phyloP scores from a whole-genome alignment of 495 filamentous ascomycete genomes.

The Rhypophila decipiens region DNA sequence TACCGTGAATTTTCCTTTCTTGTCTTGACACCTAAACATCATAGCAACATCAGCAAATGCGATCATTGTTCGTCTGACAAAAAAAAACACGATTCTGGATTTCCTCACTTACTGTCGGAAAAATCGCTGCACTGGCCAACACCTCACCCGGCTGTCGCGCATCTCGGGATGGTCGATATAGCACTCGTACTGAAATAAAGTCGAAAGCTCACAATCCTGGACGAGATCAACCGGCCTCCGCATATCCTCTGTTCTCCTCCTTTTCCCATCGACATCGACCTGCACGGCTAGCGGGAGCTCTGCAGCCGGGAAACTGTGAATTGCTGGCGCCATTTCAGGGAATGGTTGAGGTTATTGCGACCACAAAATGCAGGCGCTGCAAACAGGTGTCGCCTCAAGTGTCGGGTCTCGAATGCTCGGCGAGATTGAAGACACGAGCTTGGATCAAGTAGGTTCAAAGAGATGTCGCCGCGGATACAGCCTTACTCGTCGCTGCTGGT shows the following conservation, averaged over 20 bases:
- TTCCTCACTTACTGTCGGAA: constrained; percentile 76
- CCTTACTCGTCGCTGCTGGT: too few relatives aligned
- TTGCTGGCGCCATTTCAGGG: constrained; percentile 60
- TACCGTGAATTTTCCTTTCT: constrained; percentile 56
- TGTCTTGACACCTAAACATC: constrained; percentile 61
- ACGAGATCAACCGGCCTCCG: constrained; percentile 51
- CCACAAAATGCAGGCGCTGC: not conserved
- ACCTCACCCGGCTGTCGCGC: constrained; percentile 52
- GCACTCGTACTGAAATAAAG: constrained; percentile 81
- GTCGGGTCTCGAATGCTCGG: constrained; percentile 57
- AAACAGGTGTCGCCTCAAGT: constrained; percentile 22
- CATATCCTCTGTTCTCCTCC: constrained; percentile 43
- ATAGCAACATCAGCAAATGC: too few relatives aligned
- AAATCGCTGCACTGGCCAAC: constrained; percentile 66
- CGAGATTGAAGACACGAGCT: constrained; percentile 32
- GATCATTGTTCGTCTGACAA: too few relatives aligned
- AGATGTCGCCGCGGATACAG: too few relatives aligned
- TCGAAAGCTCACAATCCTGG: constrained; percentile 60
- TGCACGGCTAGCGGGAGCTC: constrained; percentile 48
- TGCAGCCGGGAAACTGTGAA: constrained; percentile 48
- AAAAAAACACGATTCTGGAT: too few relatives aligned
- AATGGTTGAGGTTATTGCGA: not conserved
- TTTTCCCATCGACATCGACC: constrained; percentile 33
- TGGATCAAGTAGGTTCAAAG: constrained; percentile 43
- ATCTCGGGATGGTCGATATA: constrained; percentile 50